These are phyloP conservation scores for Auriscalpium orientale DNA, from an alignment of 768 basidiomycete genomes.

Conservation along the genomic window DNA sequence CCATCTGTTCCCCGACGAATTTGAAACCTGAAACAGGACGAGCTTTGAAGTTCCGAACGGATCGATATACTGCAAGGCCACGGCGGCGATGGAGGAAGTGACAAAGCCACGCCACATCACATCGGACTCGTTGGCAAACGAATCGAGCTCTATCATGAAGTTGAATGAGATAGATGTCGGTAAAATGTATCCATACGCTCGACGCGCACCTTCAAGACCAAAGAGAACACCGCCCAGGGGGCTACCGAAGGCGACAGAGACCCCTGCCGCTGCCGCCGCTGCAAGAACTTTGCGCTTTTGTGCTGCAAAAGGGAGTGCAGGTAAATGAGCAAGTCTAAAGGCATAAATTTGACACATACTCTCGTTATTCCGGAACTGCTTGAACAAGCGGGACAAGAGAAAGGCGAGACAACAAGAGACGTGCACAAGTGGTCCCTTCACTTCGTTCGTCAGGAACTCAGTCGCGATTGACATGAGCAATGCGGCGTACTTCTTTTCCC, in stretches of 20 bases:
- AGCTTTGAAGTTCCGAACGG: slow-evolving; percentile 83
- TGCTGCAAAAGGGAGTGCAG: slow-evolving; percentile 29
- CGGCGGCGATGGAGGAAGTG: slow-evolving; percentile 79
- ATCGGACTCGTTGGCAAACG: slow-evolving; percentile 64
- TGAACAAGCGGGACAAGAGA: slow-evolving; percentile 57
- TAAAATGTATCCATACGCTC: background rate
- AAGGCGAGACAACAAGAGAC: slow-evolving; percentile 79
- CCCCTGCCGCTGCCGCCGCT: slow-evolving; percentile 79
- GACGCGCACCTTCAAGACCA: slow-evolving; percentile 56
- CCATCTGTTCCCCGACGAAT: slow-evolving; percentile 34
- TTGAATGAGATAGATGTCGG: background rate
- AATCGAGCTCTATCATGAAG: slow-evolving; percentile 45
- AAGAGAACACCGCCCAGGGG: slow-evolving; percentile 83
- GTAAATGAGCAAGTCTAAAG: background rate
- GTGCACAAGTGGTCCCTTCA: slow-evolving; percentile 75
- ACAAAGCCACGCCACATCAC: slow-evolving; percentile 87
- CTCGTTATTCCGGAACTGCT: slow-evolving; percentile 72
- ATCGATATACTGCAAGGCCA: slow-evolving; percentile 76
- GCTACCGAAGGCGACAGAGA: slow-evolving; percentile 84
- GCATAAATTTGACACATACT: slow-evolving; percentile 29
- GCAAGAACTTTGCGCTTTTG: slow-evolving; percentile 77
- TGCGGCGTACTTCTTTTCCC: slow-evolving; percentile 62
- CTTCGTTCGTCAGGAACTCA: background rate
- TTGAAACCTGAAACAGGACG: slow-evolving; percentile 63
- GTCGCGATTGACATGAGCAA: slow-evolving; percentile 10